These are phyloP conservation scores for Scedosporium minutisporum DNA, from an alignment of 2,329 filamentous ascomycete genomes.

Conservation along the genomic window DNA sequence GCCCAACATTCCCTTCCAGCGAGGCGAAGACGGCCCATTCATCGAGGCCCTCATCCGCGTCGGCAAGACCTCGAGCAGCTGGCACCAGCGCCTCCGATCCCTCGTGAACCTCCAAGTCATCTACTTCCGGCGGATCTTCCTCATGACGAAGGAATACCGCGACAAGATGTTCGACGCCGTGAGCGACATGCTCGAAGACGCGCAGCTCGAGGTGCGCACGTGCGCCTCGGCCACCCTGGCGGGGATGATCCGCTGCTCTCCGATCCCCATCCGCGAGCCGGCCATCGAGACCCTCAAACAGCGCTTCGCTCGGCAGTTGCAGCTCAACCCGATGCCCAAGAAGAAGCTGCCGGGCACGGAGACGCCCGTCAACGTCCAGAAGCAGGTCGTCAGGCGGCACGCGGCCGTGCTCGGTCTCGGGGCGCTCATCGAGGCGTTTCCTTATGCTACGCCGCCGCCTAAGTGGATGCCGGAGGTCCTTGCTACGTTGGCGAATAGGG, in stretches of 20 bases:
- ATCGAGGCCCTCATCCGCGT: slow-evolving; percentile 81
- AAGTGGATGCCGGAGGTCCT: slow-evolving; percentile 89
- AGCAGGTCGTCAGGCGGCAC: slow-evolving; percentile 72
- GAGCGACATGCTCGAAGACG: slow-evolving; percentile 87
- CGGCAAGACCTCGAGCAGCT: slow-evolving; percentile 72
- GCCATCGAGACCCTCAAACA: slow-evolving; percentile 67
- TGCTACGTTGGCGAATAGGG: slow-evolving; percentile 72
- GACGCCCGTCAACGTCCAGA: slow-evolving; percentile 60
- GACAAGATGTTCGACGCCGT: slow-evolving; percentile 80
- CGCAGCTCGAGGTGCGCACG: slow-evolving; percentile 86
- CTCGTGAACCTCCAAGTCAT: slow-evolving; percentile 98
- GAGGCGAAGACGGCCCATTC: slow-evolving; percentile 75
- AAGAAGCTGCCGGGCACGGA: slow-evolving; percentile 53
- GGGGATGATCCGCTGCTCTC: slow-evolving; percentile 96
- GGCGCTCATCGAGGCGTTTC: slow-evolving; percentile 88
- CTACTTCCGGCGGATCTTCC: slow-evolving; percentile 92
- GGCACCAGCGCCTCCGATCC: slow-evolving; percentile 91
- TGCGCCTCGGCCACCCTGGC: slow-evolving; percentile 88
- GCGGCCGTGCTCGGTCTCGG: slow-evolving; percentile 87
- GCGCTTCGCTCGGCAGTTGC: slow-evolving; percentile 70
- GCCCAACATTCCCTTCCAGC: slow-evolving; percentile 86
- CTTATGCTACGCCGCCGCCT: slow-evolving; percentile 87
- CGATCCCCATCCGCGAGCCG: slow-evolving; percentile 64
- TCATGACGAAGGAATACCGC: slow-evolving; percentile 66
- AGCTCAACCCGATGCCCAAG: slow-evolving; percentile 80